These are phyloP conservation scores for Kernera saxatilis DNA, from an alignment of 345 rosid species.

Conservation along the genomic window DNA sequence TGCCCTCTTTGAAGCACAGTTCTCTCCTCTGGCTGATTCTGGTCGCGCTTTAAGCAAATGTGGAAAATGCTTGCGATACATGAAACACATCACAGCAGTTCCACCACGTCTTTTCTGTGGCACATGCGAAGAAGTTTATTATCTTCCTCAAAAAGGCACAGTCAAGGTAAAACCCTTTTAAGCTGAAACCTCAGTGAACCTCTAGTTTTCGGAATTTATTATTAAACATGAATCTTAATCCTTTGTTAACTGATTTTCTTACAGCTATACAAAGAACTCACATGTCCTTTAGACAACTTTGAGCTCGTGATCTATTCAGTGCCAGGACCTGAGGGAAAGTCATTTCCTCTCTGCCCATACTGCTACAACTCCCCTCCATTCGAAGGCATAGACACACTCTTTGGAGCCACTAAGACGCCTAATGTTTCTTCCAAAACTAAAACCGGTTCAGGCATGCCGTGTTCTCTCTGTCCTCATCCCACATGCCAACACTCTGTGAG, in stretches of 20 bases:
- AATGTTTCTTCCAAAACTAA: constrained; percentile 43
- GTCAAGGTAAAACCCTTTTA: constrained; percentile 55
- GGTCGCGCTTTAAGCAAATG: constrained; percentile 89
- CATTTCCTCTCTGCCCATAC: constrained; percentile 87
- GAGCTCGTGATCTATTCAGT: constrained; percentile 88
- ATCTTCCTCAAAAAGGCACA: constrained; percentile 89
- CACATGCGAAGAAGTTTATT: constrained; percentile 91
- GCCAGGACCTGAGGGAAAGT: constrained; percentile 92
- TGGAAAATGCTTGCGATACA: constrained; percentile 93
- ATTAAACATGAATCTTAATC: not conserved
- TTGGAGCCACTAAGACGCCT: constrained; percentile 40
- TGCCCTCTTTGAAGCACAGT: constrained; percentile 88
- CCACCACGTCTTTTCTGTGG: constrained; percentile 87
- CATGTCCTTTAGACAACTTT: constrained; percentile 88
- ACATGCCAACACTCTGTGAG: constrained; percentile 78
- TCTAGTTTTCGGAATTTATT: not conserved
- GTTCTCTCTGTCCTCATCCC: constrained; percentile 91
- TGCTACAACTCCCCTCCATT: constrained; percentile 95
- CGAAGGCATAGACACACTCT: constrained; percentile 68
- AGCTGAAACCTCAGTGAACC: not conserved
- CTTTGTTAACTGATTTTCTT: not conserved
- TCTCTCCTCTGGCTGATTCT: constrained; percentile 79
- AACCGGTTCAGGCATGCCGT: constrained; percentile 91
- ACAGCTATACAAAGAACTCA: constrained; percentile 92
- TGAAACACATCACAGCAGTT: constrained; percentile 79